Base-by-base conservation (phyloP, 768 basidiomycete genomes). In the Serendipita sp. region DNA sequence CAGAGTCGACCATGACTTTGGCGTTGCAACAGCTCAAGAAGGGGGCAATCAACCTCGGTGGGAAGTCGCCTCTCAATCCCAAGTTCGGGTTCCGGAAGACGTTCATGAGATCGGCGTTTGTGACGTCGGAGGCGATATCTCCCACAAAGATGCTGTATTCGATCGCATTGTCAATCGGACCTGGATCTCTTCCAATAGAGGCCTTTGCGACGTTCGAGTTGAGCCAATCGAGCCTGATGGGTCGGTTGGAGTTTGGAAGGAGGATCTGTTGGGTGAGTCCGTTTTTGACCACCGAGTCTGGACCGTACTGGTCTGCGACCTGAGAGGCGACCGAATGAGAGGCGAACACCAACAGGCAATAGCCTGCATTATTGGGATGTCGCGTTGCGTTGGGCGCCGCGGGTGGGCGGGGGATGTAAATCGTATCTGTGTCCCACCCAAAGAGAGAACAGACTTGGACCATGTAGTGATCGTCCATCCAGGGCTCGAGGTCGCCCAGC, bases 391-490 rank as follows among this genome's bases (percentile, higher is more conserved):
- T 69, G 34, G 80, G 76, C 68, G 85, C 85, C 27, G 80, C 79
- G 46, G 79, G 72, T 16, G 82, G 79, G 65, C 75, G 82, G 15
- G 88, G 87, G 40, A 91, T 83, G 73, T 84, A 84, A 75, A 89
- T 82, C 72, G 72, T 79, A 71, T 83, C 77, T 15, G 66, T 58
- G 65, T 90, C 87, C 91, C 92, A 94, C 64, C 86, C 83, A 87
- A 92, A 89, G 71, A 91, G 76, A 50, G 73, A 75, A 74, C 90
- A 90, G 70, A 92, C 88, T 72, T 91, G 87, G 74, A 87, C 86
- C 48, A 85, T 88, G 77, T 93, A 95, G 72, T 89, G 87, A 81
- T 92, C 90, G 76, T 94, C 91, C 93, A 95, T 94, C 92, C 92
- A 95, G 68, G 86, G 84, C 74, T 95, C 92, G 63, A 95, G 81